Evolutionary conservation across 2,329 filamentous ascomycete genomes (phyloP).

Genomic region (Cytospora leucostoma): DNA sequence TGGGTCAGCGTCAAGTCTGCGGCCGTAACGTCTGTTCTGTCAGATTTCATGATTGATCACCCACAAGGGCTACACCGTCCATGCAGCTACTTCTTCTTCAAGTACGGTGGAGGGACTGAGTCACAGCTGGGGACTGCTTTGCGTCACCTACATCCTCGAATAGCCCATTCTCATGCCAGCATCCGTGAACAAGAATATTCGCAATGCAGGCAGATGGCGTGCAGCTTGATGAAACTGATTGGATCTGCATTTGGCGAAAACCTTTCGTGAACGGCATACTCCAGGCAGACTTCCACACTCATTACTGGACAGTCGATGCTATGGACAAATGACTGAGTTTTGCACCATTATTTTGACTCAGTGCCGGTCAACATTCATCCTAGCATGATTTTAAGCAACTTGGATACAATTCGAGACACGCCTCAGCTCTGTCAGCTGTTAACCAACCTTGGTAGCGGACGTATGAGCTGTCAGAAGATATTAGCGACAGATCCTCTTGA

Average conservation of each 20-base stretch:
- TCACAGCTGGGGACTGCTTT: slow-evolving; percentile 33
- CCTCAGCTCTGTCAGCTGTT: slow-evolving; percentile 18
- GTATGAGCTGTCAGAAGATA: slow-evolving; percentile 10
- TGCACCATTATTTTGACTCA: slow-evolving; percentile 28
- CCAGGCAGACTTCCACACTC: slow-evolving; percentile 18
- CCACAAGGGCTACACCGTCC: slow-evolving; percentile 25
- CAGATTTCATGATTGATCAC: slow-evolving; percentile 34
- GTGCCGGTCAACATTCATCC: slow-evolving; percentile 30
- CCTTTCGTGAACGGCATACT: slow-evolving; percentile 36
- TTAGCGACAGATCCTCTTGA: too few species aligned
- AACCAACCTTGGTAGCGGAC: background rate
- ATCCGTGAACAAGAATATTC: slow-evolving; percentile 28
- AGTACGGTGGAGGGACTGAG: slow-evolving; percentile 34
- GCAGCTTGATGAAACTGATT: slow-evolving; percentile 30
- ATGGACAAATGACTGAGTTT: slow-evolving; percentile 38
- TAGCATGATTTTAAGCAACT: slow-evolving; percentile 29
- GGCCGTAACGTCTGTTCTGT: slow-evolving; percentile 38
- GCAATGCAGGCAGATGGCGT: slow-evolving; percentile 29
- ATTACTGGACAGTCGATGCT: slow-evolving; percentile 40
- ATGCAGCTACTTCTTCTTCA: slow-evolving; percentile 41
- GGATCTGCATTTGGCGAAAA: slow-evolving; percentile 33
- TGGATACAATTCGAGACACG: slow-evolving; percentile 32
- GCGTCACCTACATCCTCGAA: slow-evolving; percentile 39
- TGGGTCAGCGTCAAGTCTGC: slow-evolving; percentile 39
- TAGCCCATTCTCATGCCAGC: slow-evolving; percentile 32